phyloP scores from a whole-genome alignment of 108 stramenopile genomes.

The Bacterosira constricta region DNA sequence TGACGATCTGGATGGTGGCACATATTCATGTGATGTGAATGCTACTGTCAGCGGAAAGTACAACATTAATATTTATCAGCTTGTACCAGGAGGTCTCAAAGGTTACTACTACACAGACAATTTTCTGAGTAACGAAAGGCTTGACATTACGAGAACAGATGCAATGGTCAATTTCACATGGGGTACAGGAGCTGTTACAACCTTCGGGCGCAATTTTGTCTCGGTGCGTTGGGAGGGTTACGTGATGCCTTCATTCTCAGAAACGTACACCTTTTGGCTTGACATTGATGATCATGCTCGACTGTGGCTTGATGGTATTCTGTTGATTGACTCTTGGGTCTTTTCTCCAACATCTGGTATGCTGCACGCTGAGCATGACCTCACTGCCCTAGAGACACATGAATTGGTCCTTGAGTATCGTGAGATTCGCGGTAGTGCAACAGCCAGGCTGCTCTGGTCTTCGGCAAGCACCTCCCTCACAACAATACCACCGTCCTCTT shows the following conservation, averaged over 20 bases:
- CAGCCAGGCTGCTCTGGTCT: conserved; percentile 47
- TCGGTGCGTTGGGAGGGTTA: conserved; percentile 51
- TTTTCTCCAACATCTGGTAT: conserved; percentile 31
- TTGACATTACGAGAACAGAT: conserved; percentile 40
- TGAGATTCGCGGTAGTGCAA: conserved; percentile 38
- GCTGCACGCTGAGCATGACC: conserved; percentile 21
- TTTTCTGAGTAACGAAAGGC: conserved; percentile 23
- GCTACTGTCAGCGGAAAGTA: conserved; percentile 37
- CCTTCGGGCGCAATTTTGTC: conserved; percentile 42
- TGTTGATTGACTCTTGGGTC: conserved; percentile 48
- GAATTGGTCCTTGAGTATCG: conserved; percentile 53
- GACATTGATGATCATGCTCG: conserved; percentile 52
- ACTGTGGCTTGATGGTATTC: conserved; percentile 46
- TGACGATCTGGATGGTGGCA: conserved; percentile 36
- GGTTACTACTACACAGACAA: conserved; percentile 51
- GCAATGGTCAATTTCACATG: conserved; percentile 47
- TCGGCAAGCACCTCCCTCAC: conserved; percentile 31
- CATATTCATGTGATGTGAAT: conserved; percentile 26
- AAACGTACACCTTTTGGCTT: conserved; percentile 40
- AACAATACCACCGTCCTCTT: conserved; percentile 26
- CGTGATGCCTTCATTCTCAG: conserved; percentile 17
- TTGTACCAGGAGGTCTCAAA: conserved; percentile 44
- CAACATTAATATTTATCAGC: conserved; percentile 32
- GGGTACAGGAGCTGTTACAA: conserved; percentile 28
- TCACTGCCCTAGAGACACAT: conserved; percentile 15